A percentile compares a stretch with the other conserved stretches of the same genome.
Conservation (phyloP, 768 basidiomycete genomes). For the Suillus weaverae region DNA sequence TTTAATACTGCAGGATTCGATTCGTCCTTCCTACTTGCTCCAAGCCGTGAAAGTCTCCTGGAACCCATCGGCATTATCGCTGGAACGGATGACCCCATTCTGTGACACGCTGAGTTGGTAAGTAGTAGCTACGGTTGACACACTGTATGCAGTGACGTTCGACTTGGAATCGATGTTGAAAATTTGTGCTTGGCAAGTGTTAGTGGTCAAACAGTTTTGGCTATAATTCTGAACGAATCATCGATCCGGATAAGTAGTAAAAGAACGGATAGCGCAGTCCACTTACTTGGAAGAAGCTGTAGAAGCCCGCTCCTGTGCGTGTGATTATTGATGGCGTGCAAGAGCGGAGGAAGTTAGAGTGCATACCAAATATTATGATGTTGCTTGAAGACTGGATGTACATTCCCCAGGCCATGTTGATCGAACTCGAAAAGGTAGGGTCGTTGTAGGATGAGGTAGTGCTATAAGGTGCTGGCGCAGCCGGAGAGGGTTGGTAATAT, state of each 20-base stretch:
- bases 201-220: conserved; percentile 37
- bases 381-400: conserved; percentile 40
- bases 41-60: conserved; percentile 41
- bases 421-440: conserved; percentile 36
- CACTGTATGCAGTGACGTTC: conserved; percentile 42
- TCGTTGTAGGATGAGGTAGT: conserved; percentile 37
- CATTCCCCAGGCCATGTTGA: conserved; percentile 43
- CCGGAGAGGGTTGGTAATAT: conserved; percentile 50
- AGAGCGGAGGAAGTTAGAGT: conserved; percentile 5
- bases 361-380: conserved; percentile 45
- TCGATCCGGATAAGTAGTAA: conserved; percentile 1
- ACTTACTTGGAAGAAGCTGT: conserved; percentile 52
- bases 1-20: background rate
- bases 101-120: conserved; percentile 41
- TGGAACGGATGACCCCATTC: conserved; percentile 36
- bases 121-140: conserved; percentile 49
- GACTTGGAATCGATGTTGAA: conserved; percentile 42
- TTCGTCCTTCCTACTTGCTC: conserved; percentile 11
- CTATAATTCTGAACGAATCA: conserved; percentile 37
- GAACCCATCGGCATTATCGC: conserved; percentile 44
- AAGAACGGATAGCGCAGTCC: too few relatives aligned
- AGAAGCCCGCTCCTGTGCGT: conserved; percentile 44
- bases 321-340: conserved; percentile 5
- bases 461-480: conserved; percentile 43
- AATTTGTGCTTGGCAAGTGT: conserved; percentile 44